Percentiles rank a stretch among this genome's conserved stretches.
Conservation (phyloP, 2,329 filamentous ascomycete genomes). For the Claviceps digitariae region DNA sequence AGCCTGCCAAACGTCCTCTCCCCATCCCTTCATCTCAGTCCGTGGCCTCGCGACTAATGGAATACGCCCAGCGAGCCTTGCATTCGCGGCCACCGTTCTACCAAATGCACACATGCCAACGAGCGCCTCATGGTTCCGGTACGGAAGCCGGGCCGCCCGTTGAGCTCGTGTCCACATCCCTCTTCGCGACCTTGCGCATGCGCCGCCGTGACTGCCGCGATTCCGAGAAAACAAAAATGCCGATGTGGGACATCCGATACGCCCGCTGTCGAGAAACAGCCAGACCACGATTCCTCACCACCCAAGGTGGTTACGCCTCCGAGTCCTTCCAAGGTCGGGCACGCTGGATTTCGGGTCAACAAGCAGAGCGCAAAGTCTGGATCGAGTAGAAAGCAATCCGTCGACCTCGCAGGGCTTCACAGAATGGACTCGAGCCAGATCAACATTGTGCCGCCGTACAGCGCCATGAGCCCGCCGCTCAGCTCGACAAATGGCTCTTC, state of each 20-base stretch:
- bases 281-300: slow-evolving; percentile 13
- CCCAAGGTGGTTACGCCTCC: slow-evolving; percentile 13
- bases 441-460: slow-evolving; percentile 30
- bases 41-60: neutral
- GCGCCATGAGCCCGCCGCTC: slow-evolving; percentile 12
- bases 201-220: slow-evolving; percentile 49
- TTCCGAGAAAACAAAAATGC: slow-evolving; percentile 45
- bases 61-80: slow-evolving; percentile 46
- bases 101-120: slow-evolving; percentile 55
- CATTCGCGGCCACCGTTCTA: slow-evolving; percentile 63
- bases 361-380: slow-evolving; percentile 26
- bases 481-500: slow-evolving; percentile 10
- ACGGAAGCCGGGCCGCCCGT: slow-evolving; percentile 55
- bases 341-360: slow-evolving; percentile 29
- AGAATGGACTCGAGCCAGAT: slow-evolving; percentile 40
- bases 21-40: neutral
- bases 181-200: slow-evolving; percentile 48
- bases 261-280: slow-evolving; percentile 10
- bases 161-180: slow-evolving; percentile 57
- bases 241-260: slow-evolving; percentile 29
- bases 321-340: slow-evolving; percentile 18
- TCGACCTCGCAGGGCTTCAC: slow-evolving; percentile 33
- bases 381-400: slow-evolving; percentile 31
- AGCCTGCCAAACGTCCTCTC: neutral
- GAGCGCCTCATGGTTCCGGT: slow-evolving; percentile 59